Evolutionary conservation across 1,284 basidiomycete species (phyloP).

Genomic region (Ganoderma boninense): DNA sequence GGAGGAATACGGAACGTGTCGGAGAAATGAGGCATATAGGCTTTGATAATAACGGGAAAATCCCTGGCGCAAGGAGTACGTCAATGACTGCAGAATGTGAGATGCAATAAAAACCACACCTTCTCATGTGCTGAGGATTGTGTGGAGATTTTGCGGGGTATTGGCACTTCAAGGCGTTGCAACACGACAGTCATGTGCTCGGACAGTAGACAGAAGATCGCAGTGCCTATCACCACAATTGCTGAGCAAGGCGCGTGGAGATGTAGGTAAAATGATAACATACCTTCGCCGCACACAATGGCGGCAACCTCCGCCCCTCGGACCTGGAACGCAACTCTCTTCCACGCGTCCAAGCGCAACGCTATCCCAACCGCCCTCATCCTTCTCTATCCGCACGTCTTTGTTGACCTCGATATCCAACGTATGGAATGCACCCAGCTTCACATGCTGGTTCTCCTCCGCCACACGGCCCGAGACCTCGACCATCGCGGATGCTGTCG

Average conservation of each 20-base stretch:
- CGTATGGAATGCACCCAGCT: constrained; percentile 95
- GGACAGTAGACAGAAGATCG: constrained; percentile 93
- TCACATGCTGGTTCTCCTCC: constrained; percentile 92
- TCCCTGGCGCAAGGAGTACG: constrained; percentile 48
- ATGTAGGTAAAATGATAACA: background rate
- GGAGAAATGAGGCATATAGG: constrained; percentile 88
- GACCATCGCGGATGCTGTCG: constrained; percentile 67
- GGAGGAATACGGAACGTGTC: constrained; percentile 87
- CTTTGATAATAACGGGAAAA: constrained; percentile 85
- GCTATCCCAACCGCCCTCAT: constrained; percentile 86
- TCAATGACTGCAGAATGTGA: background rate
- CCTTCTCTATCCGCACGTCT: constrained; percentile 92
- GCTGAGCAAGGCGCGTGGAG: background rate
- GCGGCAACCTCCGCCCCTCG: constrained; percentile 96
- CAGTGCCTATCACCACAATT: constrained; percentile 66
- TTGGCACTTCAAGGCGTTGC: constrained; percentile 89
- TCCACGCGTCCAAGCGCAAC: constrained; percentile 84
- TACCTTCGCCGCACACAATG: constrained; percentile 92
- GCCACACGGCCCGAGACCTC: constrained; percentile 91
- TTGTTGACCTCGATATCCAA: constrained; percentile 93
- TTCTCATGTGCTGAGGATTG: constrained; percentile 88
- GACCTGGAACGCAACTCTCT: constrained; percentile 91
- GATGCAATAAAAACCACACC: constrained; percentile 22
- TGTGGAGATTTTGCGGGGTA: constrained; percentile 91
- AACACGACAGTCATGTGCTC: constrained; percentile 97